Conservation (phyloP, 257 asterid species). For the Solanum bulbocastanum region DNA sequence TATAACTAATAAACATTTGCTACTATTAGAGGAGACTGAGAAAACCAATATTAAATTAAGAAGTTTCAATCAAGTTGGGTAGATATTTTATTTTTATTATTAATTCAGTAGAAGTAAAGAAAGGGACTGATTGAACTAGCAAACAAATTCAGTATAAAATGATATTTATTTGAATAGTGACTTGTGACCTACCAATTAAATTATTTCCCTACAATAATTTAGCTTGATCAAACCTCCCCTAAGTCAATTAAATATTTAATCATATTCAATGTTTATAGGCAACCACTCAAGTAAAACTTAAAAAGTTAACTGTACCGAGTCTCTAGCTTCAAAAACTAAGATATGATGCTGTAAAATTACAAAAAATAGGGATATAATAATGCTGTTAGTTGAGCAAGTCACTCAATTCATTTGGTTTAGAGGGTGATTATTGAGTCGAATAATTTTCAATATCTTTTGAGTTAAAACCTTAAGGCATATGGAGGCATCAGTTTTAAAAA, state of each 20-base stretch:
- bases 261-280: background rate
- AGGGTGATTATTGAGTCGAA: fast-evolving
- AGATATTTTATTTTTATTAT: background rate
- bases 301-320: background rate
- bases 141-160: background rate
- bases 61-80: background rate
- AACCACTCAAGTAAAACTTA: no score
- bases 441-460: background rate
- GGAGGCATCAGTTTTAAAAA: constrained; percentile 16
- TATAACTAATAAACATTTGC: background rate
- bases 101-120: background rate
- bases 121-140: background rate
- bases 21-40: background rate
- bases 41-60: background rate
- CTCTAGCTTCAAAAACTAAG: background rate
- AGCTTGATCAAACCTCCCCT: background rate
- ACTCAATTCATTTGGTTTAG: background rate
- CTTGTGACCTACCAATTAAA: background rate
- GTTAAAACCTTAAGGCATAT: background rate
- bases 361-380: background rate
- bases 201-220: background rate
- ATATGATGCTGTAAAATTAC: background rate
- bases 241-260: background rate
- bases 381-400: background rate
- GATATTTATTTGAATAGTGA: background rate